These are phyloP conservation scores for Avena sativa DNA, from an alignment of 176 grass and related monocot species.

Conservation along the genomic window DNA sequence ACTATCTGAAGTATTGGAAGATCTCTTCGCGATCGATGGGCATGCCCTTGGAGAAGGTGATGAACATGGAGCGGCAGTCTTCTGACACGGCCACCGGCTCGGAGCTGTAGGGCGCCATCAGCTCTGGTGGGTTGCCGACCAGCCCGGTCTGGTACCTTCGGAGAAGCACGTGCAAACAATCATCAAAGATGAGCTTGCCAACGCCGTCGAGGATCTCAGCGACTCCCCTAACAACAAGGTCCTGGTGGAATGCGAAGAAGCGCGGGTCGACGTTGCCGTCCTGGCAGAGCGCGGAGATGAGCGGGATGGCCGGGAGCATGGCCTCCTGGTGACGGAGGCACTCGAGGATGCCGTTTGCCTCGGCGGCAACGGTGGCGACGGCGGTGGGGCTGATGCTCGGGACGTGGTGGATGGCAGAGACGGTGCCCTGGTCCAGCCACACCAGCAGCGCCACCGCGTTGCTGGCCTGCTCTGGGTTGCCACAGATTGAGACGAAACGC, in stretches of 20 bases:
- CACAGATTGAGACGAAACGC: constrained; percentile 17
- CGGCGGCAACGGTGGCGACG: constrained; percentile 15
- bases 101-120: neutral
- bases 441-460: constrained; percentile 61
- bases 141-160: constrained; percentile 18
- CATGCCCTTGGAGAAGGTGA: too few species aligned
- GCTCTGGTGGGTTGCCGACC: neutral
- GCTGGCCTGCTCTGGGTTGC: constrained; percentile 30
- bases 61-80: constrained; percentile 34
- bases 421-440: constrained; percentile 51
- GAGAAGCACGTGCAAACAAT: constrained; percentile 38
- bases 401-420: constrained; percentile 29
- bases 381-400: neutral
- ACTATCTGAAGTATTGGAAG: constrained; percentile 64
- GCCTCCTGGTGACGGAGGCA: constrained; percentile 35
- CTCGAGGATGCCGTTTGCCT: constrained; percentile 50
- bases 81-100: neutral
- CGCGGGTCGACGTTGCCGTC: constrained; percentile 23
- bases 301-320: constrained; percentile 36
- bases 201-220: constrained; percentile 43
- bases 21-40: constrained; percentile 34
- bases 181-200: constrained; percentile 57
- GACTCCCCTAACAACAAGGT: constrained; percentile 43
- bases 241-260: constrained; percentile 61
- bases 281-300: constrained; percentile 38